Evolutionary conservation across 225 moss, liverwort and hornwort genomes (phyloP).

Genomic region (Marchantia paleacea): DNA sequence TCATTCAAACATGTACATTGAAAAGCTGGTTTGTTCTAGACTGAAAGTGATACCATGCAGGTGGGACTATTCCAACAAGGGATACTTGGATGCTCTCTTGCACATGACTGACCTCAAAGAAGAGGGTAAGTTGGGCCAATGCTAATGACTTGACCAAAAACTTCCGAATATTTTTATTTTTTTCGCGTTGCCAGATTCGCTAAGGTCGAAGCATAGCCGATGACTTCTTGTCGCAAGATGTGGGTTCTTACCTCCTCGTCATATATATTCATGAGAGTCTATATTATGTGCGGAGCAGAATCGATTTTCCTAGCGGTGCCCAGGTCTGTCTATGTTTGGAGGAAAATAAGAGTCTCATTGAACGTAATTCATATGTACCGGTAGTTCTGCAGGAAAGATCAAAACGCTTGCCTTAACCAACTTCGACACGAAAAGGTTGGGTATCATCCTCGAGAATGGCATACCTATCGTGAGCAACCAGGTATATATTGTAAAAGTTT

Average conservation of each 20-base stretch:
- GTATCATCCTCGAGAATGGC: conserved; percentile 43
- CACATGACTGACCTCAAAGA: conserved; percentile 51
- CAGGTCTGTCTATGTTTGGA: background rate
- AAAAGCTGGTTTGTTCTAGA: background rate
- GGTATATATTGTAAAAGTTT: conserved; percentile 13
- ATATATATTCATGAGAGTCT: too few species aligned
- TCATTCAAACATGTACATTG: too few species aligned
- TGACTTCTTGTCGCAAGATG: background rate
- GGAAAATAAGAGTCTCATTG: background rate
- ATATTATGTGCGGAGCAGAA: too few species aligned
- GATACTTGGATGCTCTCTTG: conserved; percentile 67
- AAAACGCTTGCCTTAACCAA: conserved; percentile 48
- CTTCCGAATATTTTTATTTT: background rate
- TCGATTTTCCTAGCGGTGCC: too few species aligned
- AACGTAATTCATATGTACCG: background rate
- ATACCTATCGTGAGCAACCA: conserved; percentile 56
- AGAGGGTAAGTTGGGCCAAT: conserved; percentile 35
- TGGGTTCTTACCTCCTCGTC: background rate
- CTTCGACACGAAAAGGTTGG: conserved; percentile 46
- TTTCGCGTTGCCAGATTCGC: background rate
- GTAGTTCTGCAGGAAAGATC: conserved; percentile 38
- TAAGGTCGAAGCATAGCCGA: background rate
- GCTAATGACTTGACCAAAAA: background rate
- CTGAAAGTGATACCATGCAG: conserved; percentile 36
- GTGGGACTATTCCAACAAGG: conserved; percentile 80